Evolutionary conservation across 2,329 filamentous ascomycete species (phyloP).

Genomic region (Thielaviopsis musarum): DNA sequence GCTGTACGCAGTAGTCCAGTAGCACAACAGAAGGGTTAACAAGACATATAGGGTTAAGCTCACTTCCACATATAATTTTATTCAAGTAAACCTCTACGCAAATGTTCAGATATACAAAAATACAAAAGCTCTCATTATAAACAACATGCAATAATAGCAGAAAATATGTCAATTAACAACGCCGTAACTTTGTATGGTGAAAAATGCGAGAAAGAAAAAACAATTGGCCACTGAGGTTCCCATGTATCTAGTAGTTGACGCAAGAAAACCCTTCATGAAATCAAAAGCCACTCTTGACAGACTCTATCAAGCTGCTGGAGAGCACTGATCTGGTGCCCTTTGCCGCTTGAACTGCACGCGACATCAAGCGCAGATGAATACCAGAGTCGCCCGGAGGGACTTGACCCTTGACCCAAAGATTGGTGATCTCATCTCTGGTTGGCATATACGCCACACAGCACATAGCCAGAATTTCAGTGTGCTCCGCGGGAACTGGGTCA

Average conservation of each 20-base stretch:
- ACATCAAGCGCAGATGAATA: conserved; percentile 21
- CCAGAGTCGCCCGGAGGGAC: conserved; percentile 24
- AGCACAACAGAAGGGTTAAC: too few species aligned
- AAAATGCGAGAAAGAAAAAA: background rate
- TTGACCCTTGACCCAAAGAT: conserved; percentile 79
- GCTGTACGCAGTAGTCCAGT: too few species aligned
- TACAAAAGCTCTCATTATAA: too few species aligned
- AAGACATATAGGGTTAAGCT: too few species aligned
- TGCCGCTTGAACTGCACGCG: conserved; percentile 25
- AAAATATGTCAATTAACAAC: background rate
- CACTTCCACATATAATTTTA: too few species aligned
- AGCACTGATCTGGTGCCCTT: conserved; percentile 21
- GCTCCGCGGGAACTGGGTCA: conserved; percentile 71
- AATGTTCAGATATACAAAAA: too few species aligned
- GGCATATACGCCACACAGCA: conserved; percentile 86
- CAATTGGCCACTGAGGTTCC: background rate
- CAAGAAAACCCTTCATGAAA: background rate
- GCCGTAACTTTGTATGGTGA: background rate
- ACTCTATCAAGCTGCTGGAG: conserved; percentile 22
- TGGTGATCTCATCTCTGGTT: conserved; percentile 75
- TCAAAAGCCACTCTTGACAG: conserved; percentile 13
- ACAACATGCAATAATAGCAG: background rate
- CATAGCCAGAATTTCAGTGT: conserved; percentile 58
- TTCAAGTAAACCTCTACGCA: too few species aligned
- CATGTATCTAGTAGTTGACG: background rate